These are phyloP conservation scores for Marsdenia floribunda DNA, from an alignment of 257 asterid genomes.

Conservation along the genomic window DNA sequence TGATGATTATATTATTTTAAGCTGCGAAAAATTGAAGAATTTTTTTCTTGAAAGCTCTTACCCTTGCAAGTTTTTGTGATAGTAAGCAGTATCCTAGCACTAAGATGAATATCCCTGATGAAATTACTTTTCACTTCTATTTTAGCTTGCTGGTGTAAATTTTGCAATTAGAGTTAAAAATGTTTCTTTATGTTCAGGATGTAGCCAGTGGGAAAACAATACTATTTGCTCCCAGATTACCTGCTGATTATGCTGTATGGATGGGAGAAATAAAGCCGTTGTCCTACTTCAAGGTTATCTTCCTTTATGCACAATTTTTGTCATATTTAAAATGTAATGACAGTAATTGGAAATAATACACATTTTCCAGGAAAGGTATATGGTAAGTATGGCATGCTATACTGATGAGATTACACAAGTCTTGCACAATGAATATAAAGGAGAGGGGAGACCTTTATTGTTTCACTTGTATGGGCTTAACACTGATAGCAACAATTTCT, in stretches of 20 bases:
- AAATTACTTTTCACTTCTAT: neutral
- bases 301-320: neutral
- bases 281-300: constrained; percentile 71
- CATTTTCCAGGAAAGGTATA: constrained; percentile 66
- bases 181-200: constrained; percentile 48
- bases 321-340: constrained; percentile 1
- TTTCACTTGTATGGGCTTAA: constrained; percentile 90
- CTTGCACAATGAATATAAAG: constrained; percentile 53
- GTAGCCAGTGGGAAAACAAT: constrained; percentile 70
- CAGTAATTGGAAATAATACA: constrained; percentile 4
- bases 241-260: constrained; percentile 89
- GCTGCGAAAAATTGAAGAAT: neutral
- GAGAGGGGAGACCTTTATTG: constrained; percentile 63
- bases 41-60: neutral
- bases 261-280: constrained; percentile 79
- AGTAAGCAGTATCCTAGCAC: neutral
- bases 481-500: constrained; percentile 75
- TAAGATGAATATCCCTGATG: neutral
- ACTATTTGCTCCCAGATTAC: constrained; percentile 87
- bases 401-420: constrained; percentile 71
- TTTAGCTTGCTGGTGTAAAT: neutral
- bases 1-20: neutral
- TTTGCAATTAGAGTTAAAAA: constrained; percentile 8
- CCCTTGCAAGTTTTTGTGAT: neutral
- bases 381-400: constrained; percentile 52